Conservation (phyloP, 2,329 filamentous ascomycete species). For the Sporothrix globosa region DNA sequence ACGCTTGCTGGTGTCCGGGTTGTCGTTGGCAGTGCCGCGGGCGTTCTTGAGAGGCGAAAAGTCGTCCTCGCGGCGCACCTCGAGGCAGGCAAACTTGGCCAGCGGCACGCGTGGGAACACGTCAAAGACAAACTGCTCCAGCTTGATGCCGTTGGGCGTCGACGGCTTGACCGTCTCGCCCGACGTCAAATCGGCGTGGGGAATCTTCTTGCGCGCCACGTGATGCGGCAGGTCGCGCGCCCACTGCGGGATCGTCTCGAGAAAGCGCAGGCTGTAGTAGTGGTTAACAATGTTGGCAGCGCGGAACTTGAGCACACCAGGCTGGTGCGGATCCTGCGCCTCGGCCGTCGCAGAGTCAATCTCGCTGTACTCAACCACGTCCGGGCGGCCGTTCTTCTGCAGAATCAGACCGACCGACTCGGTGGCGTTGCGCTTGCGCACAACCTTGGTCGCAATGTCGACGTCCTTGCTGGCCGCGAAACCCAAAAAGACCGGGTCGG, state of each 20-base stretch:
- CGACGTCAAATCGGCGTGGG: conserved; percentile 73
- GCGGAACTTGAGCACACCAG: conserved; percentile 86
- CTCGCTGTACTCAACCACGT: conserved; percentile 98
- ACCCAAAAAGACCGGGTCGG: conserved; percentile 92
- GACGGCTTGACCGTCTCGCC: conserved; percentile 86
- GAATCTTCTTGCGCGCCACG: conserved; percentile 98
- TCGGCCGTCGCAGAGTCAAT: conserved; percentile 88
- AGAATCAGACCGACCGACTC: conserved; percentile 95
- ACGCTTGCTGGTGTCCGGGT: conserved; percentile 86
- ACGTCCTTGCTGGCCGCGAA: conserved; percentile 87
- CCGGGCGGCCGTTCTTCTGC: conserved; percentile 91
- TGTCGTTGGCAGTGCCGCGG: conserved; percentile 82
- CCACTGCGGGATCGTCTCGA: conserved; percentile 88
- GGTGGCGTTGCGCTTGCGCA: conserved; percentile 94
- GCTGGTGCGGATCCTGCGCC: conserved; percentile 80
- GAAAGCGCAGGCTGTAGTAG: conserved; percentile 95
- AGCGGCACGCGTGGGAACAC: conserved; percentile 89
- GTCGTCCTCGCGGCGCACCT: conserved; percentile 95
- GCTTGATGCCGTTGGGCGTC: conserved; percentile 96
- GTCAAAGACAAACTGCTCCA: conserved; percentile 99
- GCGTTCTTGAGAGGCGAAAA: conserved; percentile 97
- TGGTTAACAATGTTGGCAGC: conserved; percentile 99
- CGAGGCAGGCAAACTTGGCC: conserved; percentile 90
- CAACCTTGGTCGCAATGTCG: conserved; percentile 98
- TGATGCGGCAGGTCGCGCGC: conserved; percentile 87